Conservation (phyloP, 2,329 filamentous ascomycete genomes). For the Cercospora sp. region DNA sequence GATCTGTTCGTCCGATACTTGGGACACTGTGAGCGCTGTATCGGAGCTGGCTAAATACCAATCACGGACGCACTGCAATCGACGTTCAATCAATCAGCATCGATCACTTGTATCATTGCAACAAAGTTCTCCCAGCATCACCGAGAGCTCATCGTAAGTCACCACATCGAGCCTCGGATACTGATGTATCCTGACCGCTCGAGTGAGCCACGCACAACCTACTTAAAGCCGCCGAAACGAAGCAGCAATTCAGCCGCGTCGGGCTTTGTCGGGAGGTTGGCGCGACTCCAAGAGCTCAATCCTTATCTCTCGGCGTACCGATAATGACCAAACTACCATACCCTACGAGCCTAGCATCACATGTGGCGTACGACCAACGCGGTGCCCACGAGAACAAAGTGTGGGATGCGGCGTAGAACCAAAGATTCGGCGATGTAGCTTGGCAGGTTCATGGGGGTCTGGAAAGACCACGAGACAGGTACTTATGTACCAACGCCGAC, state of each 20-base stretch:
- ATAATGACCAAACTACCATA: neutral
- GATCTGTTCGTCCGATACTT: neutral
- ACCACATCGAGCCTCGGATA: neutral
- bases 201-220: neutral
- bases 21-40: neutral
- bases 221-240: neutral
- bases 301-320: neutral
- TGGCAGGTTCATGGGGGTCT: neutral
- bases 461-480: neutral
- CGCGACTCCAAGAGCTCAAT: neutral
- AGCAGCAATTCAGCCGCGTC: constrained; percentile 2
- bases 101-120: neutral
- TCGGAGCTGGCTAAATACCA: neutral
- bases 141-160: neutral
- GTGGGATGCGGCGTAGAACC: neutral
- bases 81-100: neutral
- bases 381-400: neutral
- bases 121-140: neutral
- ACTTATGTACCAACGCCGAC: neutral
- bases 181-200: neutral
- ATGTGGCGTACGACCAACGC: neutral
- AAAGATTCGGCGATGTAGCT: neutral
- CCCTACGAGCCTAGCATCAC: neutral
- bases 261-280: neutral
- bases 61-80: neutral